Evolutionary conservation across 371 early-diverging fungal genomes (phyloP).

Genomic region (Mortierella sp.): DNA sequence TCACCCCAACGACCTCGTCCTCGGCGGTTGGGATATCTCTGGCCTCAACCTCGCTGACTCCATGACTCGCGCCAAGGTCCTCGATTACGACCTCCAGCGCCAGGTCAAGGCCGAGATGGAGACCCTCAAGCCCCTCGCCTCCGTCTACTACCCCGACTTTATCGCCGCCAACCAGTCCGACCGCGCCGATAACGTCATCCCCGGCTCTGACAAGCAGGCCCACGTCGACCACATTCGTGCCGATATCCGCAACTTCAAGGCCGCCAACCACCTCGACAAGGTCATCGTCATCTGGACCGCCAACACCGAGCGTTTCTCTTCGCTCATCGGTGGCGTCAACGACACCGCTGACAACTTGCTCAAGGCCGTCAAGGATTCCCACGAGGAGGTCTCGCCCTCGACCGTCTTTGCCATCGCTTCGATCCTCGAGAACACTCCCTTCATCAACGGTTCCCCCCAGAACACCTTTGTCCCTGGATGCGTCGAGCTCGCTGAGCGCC

Average conservation of each 20-base stretch:
- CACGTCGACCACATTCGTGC: conserved; percentile 92
- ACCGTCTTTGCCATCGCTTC: conserved; percentile 97
- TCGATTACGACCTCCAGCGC: conserved; percentile 96
- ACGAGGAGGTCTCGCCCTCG: conserved; percentile 95
- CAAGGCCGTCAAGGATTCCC: conserved; percentile 81
- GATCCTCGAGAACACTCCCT: conserved; percentile 94
- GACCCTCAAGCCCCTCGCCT: conserved; percentile 87
- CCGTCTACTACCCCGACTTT: conserved; percentile 97
- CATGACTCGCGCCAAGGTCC: conserved; percentile 94
- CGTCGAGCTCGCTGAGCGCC: conserved; percentile 89
- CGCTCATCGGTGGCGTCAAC: conserved; percentile 91
- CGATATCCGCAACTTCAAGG: conserved; percentile 96
- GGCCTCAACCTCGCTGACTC: conserved; percentile 86
- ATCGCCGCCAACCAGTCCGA: conserved; percentile 98
- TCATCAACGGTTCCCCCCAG: conserved; percentile 98
- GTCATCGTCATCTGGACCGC: conserved; percentile 98
- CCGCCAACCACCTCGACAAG: conserved; percentile 86
- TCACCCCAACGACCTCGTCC: conserved; percentile 94
- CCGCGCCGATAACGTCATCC: conserved; percentile 93
- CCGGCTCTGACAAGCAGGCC: conserved; percentile 85
- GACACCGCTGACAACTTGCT: conserved; percentile 95
- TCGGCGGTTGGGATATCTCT: conserved; percentile 99
- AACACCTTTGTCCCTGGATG: conserved; percentile 98
- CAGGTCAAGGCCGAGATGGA: conserved; percentile 88
- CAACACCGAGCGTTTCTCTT: conserved; percentile 95